Evolutionary conservation across 2,329 filamentous ascomycete species (phyloP), one percentile per base, ranked within the genome.

Genomic region (Polytolypa hystricis): DNA sequence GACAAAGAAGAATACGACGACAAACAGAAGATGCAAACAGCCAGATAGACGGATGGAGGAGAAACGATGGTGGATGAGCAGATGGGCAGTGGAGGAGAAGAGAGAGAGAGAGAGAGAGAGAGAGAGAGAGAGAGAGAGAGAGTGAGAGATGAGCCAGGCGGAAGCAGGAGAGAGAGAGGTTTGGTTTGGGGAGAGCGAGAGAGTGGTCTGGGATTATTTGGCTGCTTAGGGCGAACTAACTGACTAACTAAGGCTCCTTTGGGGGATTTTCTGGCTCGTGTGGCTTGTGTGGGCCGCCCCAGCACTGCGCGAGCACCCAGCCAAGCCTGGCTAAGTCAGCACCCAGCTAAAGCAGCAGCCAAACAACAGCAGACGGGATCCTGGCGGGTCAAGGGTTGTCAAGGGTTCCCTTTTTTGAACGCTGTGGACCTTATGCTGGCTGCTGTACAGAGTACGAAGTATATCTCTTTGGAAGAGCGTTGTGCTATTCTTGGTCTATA

Each of bases 51-150:
- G 33, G 19, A 32, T 20, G 27, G 26, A 19, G 42, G 37, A 41
- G 41, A 44, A 43, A 51, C 44, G 42, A 40, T 37, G 47, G 43
- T 45, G 48, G 46, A 47, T 35, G 38, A 37, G 32, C 42, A 37
- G 35, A 42, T 38, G 39, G 35, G 46, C 39, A 39, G 42, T 46
- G 40, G 40, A 48, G 46, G 45, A 51, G 49, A 48, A 56, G 53
- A 51, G 52, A 49, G 30, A 35, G 38, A 40, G 35, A 43, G 35
- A 40, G 35, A 36, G 30, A 38, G 35, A 47, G 38, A 34, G 35
- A 37, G 42, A 43, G 39, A 38, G 30, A 34, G 1, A 6, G 18
- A 4, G 23, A 20, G 18, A 17, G 21, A 19, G 14, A n/a, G 9
- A 12, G 10, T 12, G 18, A 14, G 11, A 30, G 12, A 11, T 11